phyloP scores from a whole-genome alignment of 192 early-diverging fungal species.

The Dispira simplex region DNA sequence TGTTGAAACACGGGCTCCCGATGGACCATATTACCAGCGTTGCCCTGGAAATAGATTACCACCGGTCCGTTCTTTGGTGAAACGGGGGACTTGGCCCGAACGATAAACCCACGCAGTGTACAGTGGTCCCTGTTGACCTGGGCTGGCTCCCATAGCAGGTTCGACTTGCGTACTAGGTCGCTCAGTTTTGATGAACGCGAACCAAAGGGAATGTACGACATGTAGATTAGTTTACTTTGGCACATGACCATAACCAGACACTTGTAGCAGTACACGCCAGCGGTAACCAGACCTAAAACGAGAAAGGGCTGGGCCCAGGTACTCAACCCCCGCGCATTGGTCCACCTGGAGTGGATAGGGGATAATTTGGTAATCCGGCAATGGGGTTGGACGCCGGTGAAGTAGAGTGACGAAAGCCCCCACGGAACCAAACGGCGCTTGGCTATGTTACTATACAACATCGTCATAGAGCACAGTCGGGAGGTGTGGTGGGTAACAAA shows the following conservation, averaged over 20 bases:
- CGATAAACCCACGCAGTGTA: conserved; percentile 12
- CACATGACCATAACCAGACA: conserved; percentile 22
- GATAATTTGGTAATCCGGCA: too few species aligned
- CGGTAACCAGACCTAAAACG: not conserved
- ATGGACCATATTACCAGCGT: conserved; percentile 26
- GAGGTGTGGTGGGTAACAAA: too few species aligned
- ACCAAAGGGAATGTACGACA: conserved; percentile 21
- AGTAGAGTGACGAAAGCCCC: too few species aligned
- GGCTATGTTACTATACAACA: too few species aligned
- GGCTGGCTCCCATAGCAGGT: conserved; percentile 9
- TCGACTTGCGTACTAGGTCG: not conserved
- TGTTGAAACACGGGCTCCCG: conserved; percentile 17
- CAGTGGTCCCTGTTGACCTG: conserved; percentile 7
- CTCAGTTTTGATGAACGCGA: conserved; percentile 13
- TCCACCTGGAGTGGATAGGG: too few species aligned
- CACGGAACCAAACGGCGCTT: too few species aligned
- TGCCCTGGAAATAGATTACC: conserved; percentile 29
- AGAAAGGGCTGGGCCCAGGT: conserved; percentile 1
- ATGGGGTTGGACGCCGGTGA: too few species aligned
- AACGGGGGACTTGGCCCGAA: conserved; percentile 1
- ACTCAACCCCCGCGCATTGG: not conserved
- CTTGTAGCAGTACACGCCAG: conserved; percentile 8
- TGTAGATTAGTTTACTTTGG: conserved; percentile 28
- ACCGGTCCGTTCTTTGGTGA: conserved; percentile 12
- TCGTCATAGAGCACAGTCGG: too few species aligned